Percentiles rank a stretch among this genome's conserved stretches.
Conservation (phyloP, 495 filamentous ascomycete species). For the Massariosphaeria phaeospora region DNA sequence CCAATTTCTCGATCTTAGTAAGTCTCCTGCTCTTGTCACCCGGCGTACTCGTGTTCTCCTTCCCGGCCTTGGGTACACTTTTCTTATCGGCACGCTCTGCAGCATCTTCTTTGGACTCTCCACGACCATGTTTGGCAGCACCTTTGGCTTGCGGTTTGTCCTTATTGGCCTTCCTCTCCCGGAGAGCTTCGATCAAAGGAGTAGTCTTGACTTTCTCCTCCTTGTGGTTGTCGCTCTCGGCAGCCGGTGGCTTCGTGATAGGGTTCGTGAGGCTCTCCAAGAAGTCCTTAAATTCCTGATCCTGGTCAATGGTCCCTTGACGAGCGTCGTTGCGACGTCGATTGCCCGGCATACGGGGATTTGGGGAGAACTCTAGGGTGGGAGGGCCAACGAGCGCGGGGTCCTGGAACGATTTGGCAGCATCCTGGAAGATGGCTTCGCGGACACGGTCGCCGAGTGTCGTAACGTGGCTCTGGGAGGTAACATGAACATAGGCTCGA, state of each 20-base stretch:
- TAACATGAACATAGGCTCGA: conserved; percentile 73
- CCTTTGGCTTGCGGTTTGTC: conserved; percentile 55
- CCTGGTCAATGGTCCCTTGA: conserved; percentile 92
- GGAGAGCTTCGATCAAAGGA: conserved; percentile 82
- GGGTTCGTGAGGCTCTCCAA: conserved; percentile 82
- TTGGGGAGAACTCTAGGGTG: conserved; percentile 72
- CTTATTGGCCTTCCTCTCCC: conserved; percentile 85
- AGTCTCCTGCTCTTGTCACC: conserved; percentile 46
- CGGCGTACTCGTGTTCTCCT: conserved; percentile 32
- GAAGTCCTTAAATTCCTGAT: conserved; percentile 90
- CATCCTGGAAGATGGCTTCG: conserved; percentile 63
- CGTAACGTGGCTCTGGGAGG: conserved; percentile 53
- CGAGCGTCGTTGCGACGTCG: conserved; percentile 70
- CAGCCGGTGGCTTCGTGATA: conserved; percentile 55
- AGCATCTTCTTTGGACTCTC: conserved; percentile 53
- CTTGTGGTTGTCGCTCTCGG: conserved; percentile 52
- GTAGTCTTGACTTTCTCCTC: conserved; percentile 69
- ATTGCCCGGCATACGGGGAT: conserved; percentile 70
- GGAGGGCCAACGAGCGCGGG: conserved; percentile 67
- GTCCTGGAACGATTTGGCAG: conserved; percentile 62
- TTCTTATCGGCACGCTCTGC: conserved; percentile 53
- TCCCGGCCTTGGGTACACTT: conserved; percentile 28
- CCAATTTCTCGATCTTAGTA: conserved; percentile 54
- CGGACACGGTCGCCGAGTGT: conserved; percentile 63
- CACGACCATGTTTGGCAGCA: conserved; percentile 45